A percentile compares a stretch with the other conserved stretches of the same genome.
These are phyloP conservation scores for Pyrenochaeta sp. DNA, from an alignment of 2,329 filamentous ascomycete genomes.

Conservation along the genomic window DNA sequence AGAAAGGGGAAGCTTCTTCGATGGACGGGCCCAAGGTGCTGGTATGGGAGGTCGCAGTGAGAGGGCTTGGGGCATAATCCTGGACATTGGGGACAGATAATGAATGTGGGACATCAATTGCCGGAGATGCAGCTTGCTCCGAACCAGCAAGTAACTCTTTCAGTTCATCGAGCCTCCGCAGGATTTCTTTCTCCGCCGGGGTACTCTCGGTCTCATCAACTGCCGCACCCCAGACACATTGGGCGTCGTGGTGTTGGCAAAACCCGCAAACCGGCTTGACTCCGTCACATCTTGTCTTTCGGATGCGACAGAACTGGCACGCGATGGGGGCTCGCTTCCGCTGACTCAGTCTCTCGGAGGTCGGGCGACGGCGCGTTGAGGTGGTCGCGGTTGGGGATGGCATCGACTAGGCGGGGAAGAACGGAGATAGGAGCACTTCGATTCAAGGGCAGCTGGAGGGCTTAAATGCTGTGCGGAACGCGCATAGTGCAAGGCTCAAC, in stretches of 20 bases:
- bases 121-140: neutral
- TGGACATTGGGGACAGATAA: neutral
- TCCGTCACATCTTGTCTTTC: constrained; percentile 8
- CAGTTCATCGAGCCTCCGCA: constrained; percentile 4
- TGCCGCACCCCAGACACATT: constrained; percentile 2
- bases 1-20: neutral
- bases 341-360: constrained; percentile 1
- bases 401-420: neutral
- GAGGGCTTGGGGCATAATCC: neutral
- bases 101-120: too few relatives aligned
- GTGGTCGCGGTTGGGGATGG: neutral
- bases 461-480: neutral
- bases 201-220: neutral
- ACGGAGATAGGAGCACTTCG: neutral
- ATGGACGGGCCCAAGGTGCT: neutral
- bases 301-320: constrained; percentile 9
- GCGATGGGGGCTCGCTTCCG: constrained; percentile 7
- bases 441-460: neutral
- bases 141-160: constrained; percentile 1
- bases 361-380: neutral
- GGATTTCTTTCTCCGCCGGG: constrained; percentile 7
- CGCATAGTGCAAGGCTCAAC: too few relatives aligned
- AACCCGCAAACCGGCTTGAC: constrained; percentile 8
- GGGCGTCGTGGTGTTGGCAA: constrained; percentile 6
- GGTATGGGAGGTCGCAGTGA: neutral